Percentiles rank a stretch among this genome's conserved stretches.
Evolutionary conservation across 176 grass and related monocot species (phyloP).

Genomic region (Avena eriantha): DNA sequence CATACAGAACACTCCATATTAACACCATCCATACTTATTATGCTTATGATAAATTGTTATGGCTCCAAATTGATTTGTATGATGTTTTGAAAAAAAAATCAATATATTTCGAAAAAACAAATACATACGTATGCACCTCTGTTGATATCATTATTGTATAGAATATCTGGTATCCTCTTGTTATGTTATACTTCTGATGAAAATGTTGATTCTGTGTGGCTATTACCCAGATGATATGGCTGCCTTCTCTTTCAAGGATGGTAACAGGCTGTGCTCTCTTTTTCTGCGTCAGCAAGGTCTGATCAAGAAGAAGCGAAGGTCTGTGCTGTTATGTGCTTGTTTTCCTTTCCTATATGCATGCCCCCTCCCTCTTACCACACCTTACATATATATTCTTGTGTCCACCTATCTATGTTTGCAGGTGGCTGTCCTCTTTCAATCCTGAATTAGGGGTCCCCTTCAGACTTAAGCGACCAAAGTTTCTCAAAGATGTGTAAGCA

Average conservation of each 20-base stretch:
- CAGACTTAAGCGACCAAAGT: conserved; percentile 48
- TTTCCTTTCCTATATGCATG: not conserved
- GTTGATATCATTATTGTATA: conserved; percentile 2
- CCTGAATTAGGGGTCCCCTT: not conserved
- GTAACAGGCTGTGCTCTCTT: conserved; percentile 35
- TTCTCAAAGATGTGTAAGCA: conserved; percentile 41
- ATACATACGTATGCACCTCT: not conserved
- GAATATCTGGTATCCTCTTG: not conserved
- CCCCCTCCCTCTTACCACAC: not conserved
- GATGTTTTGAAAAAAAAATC: no score
- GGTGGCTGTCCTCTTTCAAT: conserved; percentile 43
- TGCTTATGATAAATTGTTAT: not conserved
- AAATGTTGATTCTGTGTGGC: not conserved
- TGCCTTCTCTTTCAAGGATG: conserved; percentile 50
- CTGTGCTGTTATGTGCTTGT: not conserved
- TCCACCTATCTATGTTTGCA: not conserved
- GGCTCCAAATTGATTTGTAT: not conserved
- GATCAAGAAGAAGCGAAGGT: conserved; percentile 47
- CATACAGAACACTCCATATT: not conserved
- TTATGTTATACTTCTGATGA: conserved; percentile 26
- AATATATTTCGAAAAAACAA: not conserved
- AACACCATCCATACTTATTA: not conserved
- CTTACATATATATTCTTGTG: not conserved
- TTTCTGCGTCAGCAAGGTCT: conserved; percentile 28
- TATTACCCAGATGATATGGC: not conserved